Conservation (phyloP, 257 asterid species). For the Solanum bukasovii region DNA sequence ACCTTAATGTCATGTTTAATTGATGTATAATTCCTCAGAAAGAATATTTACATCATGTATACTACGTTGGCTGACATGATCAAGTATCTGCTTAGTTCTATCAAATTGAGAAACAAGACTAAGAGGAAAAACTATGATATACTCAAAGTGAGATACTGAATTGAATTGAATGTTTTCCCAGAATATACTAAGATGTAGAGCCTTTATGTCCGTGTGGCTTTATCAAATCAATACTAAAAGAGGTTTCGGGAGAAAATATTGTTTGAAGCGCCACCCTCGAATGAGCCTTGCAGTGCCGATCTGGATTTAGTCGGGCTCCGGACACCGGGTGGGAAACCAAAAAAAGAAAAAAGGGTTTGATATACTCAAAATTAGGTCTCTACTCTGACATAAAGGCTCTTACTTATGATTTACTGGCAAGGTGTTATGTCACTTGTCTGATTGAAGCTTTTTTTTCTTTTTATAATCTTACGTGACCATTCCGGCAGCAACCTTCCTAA, state of each 20-base stretch:
- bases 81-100: neutral
- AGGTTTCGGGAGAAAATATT: neutral
- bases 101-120: neutral
- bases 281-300: neutral
- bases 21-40: neutral
- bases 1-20: neutral
- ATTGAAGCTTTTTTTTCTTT: neutral
- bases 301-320: neutral
- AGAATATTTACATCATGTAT: neutral
- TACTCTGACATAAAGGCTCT: neutral
- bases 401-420: neutral
- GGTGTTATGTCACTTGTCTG: neutral
- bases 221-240: neutral
- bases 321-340: neutral
- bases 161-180: neutral
- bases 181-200: neutral
- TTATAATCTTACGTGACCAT: neutral
- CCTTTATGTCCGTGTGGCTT: neutral
- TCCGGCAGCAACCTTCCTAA: neutral
- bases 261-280: neutral
- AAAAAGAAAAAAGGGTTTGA: neutral
- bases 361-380: neutral
- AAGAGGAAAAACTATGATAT: neutral
- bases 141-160: neutral
- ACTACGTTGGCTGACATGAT: neutral